phyloP scores from a whole-genome alignment of 1,139 yeast genomes.

The Taphrina wiesneri region DNA sequence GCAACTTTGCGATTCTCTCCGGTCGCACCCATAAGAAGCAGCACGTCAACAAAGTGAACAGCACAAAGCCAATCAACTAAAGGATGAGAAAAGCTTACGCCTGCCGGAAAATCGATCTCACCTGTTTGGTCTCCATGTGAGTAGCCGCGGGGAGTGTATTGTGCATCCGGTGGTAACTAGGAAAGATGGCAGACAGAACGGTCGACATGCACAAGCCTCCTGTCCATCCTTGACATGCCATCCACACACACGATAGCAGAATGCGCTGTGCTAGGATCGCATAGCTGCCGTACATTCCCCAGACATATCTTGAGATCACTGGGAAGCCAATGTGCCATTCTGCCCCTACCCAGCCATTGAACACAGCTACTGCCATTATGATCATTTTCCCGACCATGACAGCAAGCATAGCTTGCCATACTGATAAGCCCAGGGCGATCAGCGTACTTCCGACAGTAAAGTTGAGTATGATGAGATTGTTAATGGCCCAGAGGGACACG shows the following conservation, averaged over 20 bases:
- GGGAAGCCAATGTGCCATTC: constrained; percentile 44
- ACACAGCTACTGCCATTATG: constrained; percentile 39
- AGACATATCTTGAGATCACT: constrained; percentile 42
- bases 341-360: constrained; percentile 45
- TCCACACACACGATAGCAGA: constrained; percentile 43
- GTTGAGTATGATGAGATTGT: constrained; percentile 1
- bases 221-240: constrained; percentile 42
- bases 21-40: constrained; percentile 39
- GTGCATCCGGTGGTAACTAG: constrained; percentile 36
- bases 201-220: constrained; percentile 39
- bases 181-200: constrained; percentile 39
- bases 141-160: constrained; percentile 37
- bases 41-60: constrained; percentile 56
- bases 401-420: constrained; percentile 36
- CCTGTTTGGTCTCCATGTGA: constrained; percentile 41
- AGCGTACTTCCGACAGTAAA: constrained; percentile 18
- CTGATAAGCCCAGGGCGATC: constrained; percentile 30
- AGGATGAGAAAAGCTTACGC: neutral
- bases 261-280: constrained; percentile 42
- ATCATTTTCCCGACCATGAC: constrained; percentile 37
- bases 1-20: constrained; percentile 35
- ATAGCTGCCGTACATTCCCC: constrained; percentile 44
- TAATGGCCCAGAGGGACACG: constrained; percentile 34
- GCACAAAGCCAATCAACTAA: constrained; percentile 69
- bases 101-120: neutral